Base-by-base conservation (phyloP, 441 rosid genomes). In the Bruguiera hainesii region DNA sequence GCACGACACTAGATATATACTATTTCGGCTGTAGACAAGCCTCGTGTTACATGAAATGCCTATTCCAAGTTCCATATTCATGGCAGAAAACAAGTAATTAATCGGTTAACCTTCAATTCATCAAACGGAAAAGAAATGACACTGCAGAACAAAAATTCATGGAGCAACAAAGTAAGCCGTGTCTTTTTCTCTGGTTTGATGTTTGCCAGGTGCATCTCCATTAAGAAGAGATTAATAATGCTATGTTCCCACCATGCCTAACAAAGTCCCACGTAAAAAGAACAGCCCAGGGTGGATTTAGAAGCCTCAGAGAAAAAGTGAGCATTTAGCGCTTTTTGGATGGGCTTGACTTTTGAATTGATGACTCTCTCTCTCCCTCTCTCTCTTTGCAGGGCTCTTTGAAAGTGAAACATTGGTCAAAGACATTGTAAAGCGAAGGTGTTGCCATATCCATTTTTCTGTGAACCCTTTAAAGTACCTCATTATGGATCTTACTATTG, bases 181-280 rank as follows among this genome's bases (percentile, higher is more conserved):
- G 3, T 8, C 58, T 53, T 21, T 53, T 53, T 53, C 28, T 13
- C 58, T 53, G 58, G 48, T 13, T 42, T 11, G 48, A 42, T 42
- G 48, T 71, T 51, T 51, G 85, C 82, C 16, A 72, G 85, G 70
- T 80, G 66, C 82, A 82, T 42, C 48, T 11, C 48, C 48, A 13
- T 11, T 42, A 37, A 28, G 8, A 21, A 49, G 51, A 19, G 51
- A 60, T 29, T 60, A 37, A 71, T 65, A 8, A 71, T 30, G 67
- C n/a, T 57, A 57, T 72, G 79, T 72, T 65, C 53, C 61, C 71
- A 64, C 55, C 83, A 72, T 64, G 79, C 79, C 42, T 15, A 73
- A 77, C 73, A 76, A 73, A 59, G 67, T 51, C 46, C 25, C 35
- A 21, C 31, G 48, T 55, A 42, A 15, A 30, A 37, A 42, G 70